Evolutionary conservation across 768 basidiomycete species (phyloP).

Genomic region (Sarcodon aspratus): DNA sequence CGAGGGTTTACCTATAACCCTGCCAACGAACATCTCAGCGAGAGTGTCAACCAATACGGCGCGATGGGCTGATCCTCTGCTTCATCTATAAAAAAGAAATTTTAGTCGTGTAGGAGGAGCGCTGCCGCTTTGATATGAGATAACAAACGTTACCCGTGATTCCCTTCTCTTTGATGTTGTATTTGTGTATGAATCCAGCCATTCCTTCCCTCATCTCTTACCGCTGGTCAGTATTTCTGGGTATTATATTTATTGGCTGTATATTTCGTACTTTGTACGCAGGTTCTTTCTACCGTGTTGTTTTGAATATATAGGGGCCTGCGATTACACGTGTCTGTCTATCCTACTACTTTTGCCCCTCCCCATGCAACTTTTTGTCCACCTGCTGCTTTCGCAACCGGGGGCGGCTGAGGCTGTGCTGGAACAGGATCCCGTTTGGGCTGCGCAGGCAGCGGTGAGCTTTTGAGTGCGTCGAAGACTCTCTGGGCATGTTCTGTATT

Average conservation of each 20-base stretch:
- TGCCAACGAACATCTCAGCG: conserved; percentile 73
- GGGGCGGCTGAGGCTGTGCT: conserved; percentile 8
- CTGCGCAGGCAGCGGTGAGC: conserved; percentile 35
- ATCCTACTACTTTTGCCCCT: conserved; percentile 21
- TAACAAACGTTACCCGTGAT: no score
- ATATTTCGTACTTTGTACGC: no score
- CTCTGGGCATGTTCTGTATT: conserved; percentile 88
- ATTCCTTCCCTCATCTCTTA: no score
- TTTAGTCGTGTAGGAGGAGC: no score
- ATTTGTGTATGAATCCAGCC: no score
- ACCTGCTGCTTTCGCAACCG: conserved; percentile 17
- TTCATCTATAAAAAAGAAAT: no score
- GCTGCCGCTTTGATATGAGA: no score
- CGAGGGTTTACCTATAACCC: conserved; percentile 84
- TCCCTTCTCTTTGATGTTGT: no score
- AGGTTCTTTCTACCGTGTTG: no score
- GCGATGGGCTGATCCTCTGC: conserved; percentile 13
- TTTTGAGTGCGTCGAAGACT: conserved; percentile 69
- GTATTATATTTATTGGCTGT: no score
- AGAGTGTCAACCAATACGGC: conserved; percentile 58
- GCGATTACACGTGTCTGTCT: background rate
- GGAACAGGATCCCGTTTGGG: conserved; percentile 6
- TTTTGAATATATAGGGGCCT: no score
- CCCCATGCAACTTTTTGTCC: conserved; percentile 56
- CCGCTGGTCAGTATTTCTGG: no score